Evolutionary conservation across 148 eudicot species (phyloP), one percentile per base, ranked within the genome.

Genomic region (Persicaria maculosa): DNA sequence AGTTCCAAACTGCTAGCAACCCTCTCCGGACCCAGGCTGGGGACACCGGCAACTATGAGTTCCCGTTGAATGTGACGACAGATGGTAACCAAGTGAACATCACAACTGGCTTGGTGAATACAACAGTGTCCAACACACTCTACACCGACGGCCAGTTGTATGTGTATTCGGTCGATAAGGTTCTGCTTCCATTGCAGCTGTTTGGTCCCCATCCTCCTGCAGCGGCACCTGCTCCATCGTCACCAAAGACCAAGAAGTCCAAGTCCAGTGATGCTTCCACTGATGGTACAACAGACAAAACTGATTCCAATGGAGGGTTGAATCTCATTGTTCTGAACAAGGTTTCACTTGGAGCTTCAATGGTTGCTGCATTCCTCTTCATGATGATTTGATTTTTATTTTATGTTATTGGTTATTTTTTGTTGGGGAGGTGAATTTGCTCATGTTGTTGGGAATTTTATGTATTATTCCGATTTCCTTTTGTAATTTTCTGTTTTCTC

Each of bases 1-100:
- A 92, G 73, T 96, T 96, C 73, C 97, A 92, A 71, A 96, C 99
- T 0, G 94, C 83, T 0, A 96, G 93, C 75, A 92, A 96, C 74
- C 99, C 99, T 0, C 31, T 92, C 10, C 76, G 97, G 64, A 95
- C 99, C 10, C 97, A 95, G 57, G 99, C 99, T 12, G 98, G 99
- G 20, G 79, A 84, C 78, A 81, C 86, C 73, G 68, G 68, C 12
- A 47, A 67, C 6, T 88, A 87, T 4, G 70, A 84, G 76, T 95
- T 90, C 50, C 96, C 96, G 4, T 77, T 95, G 8, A 95, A 95
- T 75, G 89, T 95, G 2, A 92, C 97, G 0, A 90, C 89, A 15
- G 68, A 88, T 9, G 96, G 97, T n/a, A 92, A 84, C 79, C 83
- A 79, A 71, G 97, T 96, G 36, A 96, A 96, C 74, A 74, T 96